Evolutionary conservation across 495 filamentous ascomycete species (phyloP), one percentile per base, ranked within the genome.

Genomic region (Extremus antarcticus): DNA sequence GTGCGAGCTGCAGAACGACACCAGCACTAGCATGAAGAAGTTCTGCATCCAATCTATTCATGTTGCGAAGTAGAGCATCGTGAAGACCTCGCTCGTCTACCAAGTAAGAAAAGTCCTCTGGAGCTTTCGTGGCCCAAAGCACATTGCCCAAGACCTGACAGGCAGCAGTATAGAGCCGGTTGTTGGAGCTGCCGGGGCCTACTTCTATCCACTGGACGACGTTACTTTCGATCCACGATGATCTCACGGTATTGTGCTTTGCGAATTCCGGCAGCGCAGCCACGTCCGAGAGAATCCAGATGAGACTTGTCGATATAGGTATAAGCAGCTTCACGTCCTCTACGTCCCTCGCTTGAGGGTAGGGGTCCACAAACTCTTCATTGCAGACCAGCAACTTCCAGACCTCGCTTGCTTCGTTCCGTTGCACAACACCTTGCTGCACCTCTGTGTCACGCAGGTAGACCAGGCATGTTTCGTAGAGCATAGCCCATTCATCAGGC

Each of bases 71-170:
- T 35, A 13, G 13, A 4, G 29, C 29, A 35, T 49, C 43, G 15
- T n/a, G 7, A 23, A 7, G 17, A n/a, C 49, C 29, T 4, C 22
- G 10, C 1, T 32, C 13, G 19, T 23, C 19, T 9, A 57, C 54
- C 16, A 21, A n/a, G 0, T 10, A 1, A 2, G 48, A 19, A 2
- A 50, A 4, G 29, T 35, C 29, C 29, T 35, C 29, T 35, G 29
- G 29, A 7, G 7, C 29, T 45, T 45, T 45, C 16, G 16, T 15
- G 3, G 9, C 25, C 32, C 59, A 51, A 38, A 57, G 21, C 25
- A 54, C 13, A 24, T 62, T 62, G 16, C 55, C 59, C 1, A 62
- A 7, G 1, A 62, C 35, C 32, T 62, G 59, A 32, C 50, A 61
- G 1, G 54, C 58, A 1, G 58, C 58, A 16, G 41, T 19, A 7